Percentiles rank a stretch among this genome's conserved stretches.
Conservation (phyloP, 306 rosid genomes). For the Comarum palustre region DNA sequence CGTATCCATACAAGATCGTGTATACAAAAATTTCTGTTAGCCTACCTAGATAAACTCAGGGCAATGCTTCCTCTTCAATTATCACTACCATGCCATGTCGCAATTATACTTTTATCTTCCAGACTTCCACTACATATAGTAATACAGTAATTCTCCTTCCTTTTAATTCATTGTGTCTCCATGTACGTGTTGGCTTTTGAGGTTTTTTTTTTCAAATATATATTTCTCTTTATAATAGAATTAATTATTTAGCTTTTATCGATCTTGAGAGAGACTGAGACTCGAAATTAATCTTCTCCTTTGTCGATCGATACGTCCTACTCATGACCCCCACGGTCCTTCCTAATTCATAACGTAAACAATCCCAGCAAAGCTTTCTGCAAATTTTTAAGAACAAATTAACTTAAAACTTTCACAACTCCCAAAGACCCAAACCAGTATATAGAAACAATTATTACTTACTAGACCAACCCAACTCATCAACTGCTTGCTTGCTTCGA, state of each 20-base stretch:
- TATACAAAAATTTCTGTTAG: no score
- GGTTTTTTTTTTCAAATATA: not conserved
- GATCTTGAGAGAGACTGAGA: conserved; percentile 20
- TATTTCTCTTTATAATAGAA: not conserved
- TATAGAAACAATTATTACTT: no score
- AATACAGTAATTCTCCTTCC: not conserved
- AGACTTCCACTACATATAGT: conserved; percentile 3
- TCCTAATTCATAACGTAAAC: not conserved
- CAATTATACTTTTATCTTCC: not conserved
- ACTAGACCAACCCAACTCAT: not conserved
- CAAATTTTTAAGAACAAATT: not conserved
- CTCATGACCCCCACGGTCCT: conserved; percentile 80
- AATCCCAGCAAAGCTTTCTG: not conserved
- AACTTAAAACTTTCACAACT: not conserved
- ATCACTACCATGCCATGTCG: conserved; percentile 1
- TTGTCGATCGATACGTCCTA: conserved; percentile 90
- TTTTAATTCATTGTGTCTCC: conserved; percentile 9
- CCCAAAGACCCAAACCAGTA: conserved; percentile 1
- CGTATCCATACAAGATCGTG: no score
- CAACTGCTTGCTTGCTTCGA: not conserved
- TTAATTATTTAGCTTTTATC: not conserved
- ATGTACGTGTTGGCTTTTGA: not conserved
- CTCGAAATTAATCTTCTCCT: conserved; percentile 58
- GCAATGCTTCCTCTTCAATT: conserved; percentile 31
- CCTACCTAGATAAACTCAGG: conserved; percentile 22